Conservation (phyloP, 2,329 filamentous ascomycete species). For the Pleurostoma richardsiae region DNA sequence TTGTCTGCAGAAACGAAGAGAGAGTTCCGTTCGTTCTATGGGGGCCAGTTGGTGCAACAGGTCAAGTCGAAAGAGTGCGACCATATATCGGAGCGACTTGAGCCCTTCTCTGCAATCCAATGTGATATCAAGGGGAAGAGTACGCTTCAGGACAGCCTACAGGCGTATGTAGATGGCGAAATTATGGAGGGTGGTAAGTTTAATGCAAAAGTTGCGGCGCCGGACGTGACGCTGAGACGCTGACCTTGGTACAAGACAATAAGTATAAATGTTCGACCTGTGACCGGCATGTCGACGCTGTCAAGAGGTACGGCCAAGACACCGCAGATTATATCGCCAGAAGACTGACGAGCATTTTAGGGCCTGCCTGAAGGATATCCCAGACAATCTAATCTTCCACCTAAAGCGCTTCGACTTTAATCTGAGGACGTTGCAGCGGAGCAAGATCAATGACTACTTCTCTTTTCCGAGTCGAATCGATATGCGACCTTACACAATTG, state of each 20-base stretch:
- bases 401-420: slow-evolving; percentile 86
- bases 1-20: slow-evolving; percentile 62
- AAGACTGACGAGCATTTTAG: slow-evolving; percentile 31
- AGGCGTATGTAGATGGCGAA: slow-evolving; percentile 94
- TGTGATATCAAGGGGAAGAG: slow-evolving; percentile 93
- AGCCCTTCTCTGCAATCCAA: slow-evolving; percentile 91
- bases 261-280: slow-evolving; percentile 97
- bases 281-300: slow-evolving; percentile 82
- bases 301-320: slow-evolving; percentile 60
- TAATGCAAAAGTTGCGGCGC: neutral
- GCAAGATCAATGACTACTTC: slow-evolving; percentile 95
- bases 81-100: slow-evolving; percentile 85
- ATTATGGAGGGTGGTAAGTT: slow-evolving; percentile 79
- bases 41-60: slow-evolving; percentile 87
- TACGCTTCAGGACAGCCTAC: slow-evolving; percentile 77
- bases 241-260: slow-evolving; percentile 57
- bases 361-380: slow-evolving; percentile 86
- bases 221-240: neutral
- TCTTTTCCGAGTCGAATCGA: slow-evolving; percentile 80
- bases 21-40: slow-evolving; percentile 77
- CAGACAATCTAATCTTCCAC: slow-evolving; percentile 93
- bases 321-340: too few relatives aligned
- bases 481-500: slow-evolving; percentile 86
- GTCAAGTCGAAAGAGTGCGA: slow-evolving; percentile 92
- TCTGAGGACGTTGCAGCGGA: slow-evolving; percentile 68